These are phyloP conservation scores for Aspergillus sp. DNA, from an alignment of 2,329 filamentous ascomycete genomes.

Conservation along the genomic window DNA sequence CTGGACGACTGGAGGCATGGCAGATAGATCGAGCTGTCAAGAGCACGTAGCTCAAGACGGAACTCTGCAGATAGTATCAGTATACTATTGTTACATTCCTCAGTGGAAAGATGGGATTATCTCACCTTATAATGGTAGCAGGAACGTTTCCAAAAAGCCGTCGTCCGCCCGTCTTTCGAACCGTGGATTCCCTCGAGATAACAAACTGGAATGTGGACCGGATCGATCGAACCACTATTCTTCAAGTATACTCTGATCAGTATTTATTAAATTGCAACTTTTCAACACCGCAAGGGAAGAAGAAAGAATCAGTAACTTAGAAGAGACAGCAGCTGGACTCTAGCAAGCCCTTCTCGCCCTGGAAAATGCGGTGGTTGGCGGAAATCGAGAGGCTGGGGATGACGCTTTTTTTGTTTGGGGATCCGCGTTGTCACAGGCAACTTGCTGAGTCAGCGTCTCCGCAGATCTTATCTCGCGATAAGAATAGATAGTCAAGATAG, in stretches of 20 bases:
- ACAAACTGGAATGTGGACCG: too few relatives aligned
- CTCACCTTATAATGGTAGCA: too few relatives aligned
- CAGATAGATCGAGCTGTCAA: constrained; percentile 20
- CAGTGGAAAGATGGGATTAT: too few relatives aligned
- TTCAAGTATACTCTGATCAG: too few relatives aligned
- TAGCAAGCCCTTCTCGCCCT: background rate
- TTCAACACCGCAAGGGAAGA: background rate
- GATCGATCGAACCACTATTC: too few relatives aligned
- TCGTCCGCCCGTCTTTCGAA: too few relatives aligned
- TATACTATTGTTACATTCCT: too few relatives aligned
- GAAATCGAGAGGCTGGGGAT: constrained; percentile 30
- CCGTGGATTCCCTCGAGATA: too few relatives aligned
- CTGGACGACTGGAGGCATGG: constrained; percentile 29
- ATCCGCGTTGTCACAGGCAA: constrained; percentile 22
- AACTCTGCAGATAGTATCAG: too few relatives aligned
- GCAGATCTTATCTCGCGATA: constrained; percentile 6
- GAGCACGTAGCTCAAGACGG: constrained; percentile 32
- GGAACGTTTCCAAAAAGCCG: too few relatives aligned
- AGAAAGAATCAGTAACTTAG: background rate
- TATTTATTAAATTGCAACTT: background rate
- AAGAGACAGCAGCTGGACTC: constrained; percentile 6
- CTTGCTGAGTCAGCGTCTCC: constrained; percentile 20
- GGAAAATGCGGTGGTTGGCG: constrained; percentile 35
- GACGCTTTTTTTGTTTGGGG: constrained; percentile 25
- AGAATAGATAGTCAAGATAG: background rate